Evolutionary conservation across 495 filamentous ascomycete species (phyloP), one percentile per base, ranked within the genome.

Genomic region (Talaromyces proteolyticus): DNA sequence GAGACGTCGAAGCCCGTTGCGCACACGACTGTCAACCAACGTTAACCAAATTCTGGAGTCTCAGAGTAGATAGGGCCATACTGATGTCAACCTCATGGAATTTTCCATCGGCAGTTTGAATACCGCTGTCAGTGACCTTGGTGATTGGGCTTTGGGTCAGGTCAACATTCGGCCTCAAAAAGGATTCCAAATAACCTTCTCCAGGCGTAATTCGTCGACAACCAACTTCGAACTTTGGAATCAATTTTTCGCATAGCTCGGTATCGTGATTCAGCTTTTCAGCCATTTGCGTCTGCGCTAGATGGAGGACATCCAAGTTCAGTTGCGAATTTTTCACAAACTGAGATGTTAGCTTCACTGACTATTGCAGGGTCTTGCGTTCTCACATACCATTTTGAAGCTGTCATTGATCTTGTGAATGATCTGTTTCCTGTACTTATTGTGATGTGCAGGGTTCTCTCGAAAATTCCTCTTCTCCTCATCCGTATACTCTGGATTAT

Each of bases 1-100:
- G 65, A 69, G 3, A 69, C 64, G 40, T 78, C 70, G 52, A 78
- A 80, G 1, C 77, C 77, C 0, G 73, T 75, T 12, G 73, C 62
- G 55, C 73, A 78, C 29, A 78, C 58, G 29, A 76, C 46, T 49
- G 20, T 45, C 1, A 45, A 29, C 20, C 20, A 29, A 29, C 11
- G 1, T 16, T 45, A 16, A 17, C 10, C n/a, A n/a, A 2, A 12
- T 24, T 1, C 42, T 5, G 2, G 10, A 45, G 14, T 29, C 1
- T n/a, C 22, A 24, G 20, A 16, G 10, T 10, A 29, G 38, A 40
- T 45, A 17, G 11, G 49, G 19, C 53, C 58, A 5, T 50, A 60
- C 58, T 43, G 41, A 78, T 56, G 44, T 73, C 77, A 36, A 77
- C 69, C 19, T 80, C 75, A 22, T 66, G 54, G 8, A 46, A 60